Evolutionary conservation across 179 eudicot genomes (phyloP), one percentile per base, ranked within the genome.

Genomic region (Carnegiea gigantea): DNA sequence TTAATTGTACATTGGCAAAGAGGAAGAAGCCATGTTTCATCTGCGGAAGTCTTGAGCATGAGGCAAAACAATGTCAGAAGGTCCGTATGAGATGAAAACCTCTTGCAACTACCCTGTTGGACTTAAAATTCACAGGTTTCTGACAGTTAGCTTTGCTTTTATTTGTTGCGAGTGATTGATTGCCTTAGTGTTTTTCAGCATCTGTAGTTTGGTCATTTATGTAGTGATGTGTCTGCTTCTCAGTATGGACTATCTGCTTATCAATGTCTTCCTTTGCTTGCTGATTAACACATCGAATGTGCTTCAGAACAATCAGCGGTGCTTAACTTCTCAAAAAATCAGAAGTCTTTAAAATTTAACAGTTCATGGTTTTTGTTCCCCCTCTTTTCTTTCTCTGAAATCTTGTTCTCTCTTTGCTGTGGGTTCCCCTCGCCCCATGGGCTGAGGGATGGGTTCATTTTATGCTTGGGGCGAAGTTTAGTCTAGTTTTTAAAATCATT

Each of bases 41-140:
- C 51, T 96, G 99, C 81, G 99, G 99, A 78, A 94, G 99, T 84
- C 88, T 93, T 28, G 99, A 94, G 89, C 99, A 96, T 59, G 91
- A 89, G 87, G 98, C 86, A 48, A 96, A 85, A 86, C 90, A 92
- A 81, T 96, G 99, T 82, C 83, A 85, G 68, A 96, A 96, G 97
- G 99, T 96, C 23, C 43, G 90, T 82, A 72, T 24, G 43, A 14
- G 51, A 18, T 18, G 76, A 79, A 46, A 59, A 6, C 62, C n/a
- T 57, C 7, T 5, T 15, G 62, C n/a, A 9, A 3, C 21, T 6
- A 14, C 3, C 20, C n/a, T 57, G n/a, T 57, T 57, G 7, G 62
- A 15, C 62, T 17, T 57, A 57, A 2, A 57, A 57, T 57, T 57
- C 2, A 36, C 71, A 26, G 15, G 20, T 24, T 4, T 67, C n/a